Conservation (phyloP, 345 rosid genomes). For the Populus tremula region DNA sequence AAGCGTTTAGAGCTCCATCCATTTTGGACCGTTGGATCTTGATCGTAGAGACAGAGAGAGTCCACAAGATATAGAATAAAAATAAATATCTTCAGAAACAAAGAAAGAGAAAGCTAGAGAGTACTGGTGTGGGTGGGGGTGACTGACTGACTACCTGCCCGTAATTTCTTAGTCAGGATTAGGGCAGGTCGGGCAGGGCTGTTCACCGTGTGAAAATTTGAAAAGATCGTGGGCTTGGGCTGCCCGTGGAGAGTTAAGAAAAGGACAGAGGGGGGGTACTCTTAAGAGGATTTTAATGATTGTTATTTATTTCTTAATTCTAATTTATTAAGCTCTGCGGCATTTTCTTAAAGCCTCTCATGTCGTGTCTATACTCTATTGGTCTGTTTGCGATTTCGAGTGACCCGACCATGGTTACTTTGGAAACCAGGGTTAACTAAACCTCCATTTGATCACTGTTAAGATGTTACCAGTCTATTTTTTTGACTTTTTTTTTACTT, state of each 20-base stretch:
- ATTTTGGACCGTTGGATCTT: slow-evolving; percentile 62
- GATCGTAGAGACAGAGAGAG: slow-evolving; percentile 39
- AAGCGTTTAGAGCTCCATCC: slow-evolving; percentile 27
- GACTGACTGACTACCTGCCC: slow-evolving; percentile 34
- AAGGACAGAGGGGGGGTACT: slow-evolving; percentile 24
- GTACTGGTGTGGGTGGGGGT: slow-evolving; percentile 22
- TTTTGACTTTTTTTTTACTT: no score
- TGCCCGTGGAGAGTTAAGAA: slow-evolving; percentile 22
- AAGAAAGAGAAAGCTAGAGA: slow-evolving; percentile 16
- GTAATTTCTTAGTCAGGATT: slow-evolving; percentile 34
- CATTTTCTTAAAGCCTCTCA: neutral
- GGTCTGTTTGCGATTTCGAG: neutral
- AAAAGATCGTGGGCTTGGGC: slow-evolving; percentile 21
- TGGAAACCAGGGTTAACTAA: neutral
- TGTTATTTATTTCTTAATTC: neutral
- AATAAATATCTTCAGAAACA: slow-evolving; percentile 17
- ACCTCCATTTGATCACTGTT: neutral
- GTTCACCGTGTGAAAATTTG: neutral
- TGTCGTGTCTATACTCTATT: neutral
- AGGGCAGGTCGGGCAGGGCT: slow-evolving; percentile 33
- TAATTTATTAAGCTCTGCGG: neutral
- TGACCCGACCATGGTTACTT: neutral
- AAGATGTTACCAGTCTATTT: neutral
- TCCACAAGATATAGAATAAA: slow-evolving; percentile 31
- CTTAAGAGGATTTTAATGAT: neutral